A percentile compares a stretch with the other conserved stretches of the same genome.
Conservation (phyloP, 768 basidiomycete genomes). For the Amylocystis lapponica region DNA sequence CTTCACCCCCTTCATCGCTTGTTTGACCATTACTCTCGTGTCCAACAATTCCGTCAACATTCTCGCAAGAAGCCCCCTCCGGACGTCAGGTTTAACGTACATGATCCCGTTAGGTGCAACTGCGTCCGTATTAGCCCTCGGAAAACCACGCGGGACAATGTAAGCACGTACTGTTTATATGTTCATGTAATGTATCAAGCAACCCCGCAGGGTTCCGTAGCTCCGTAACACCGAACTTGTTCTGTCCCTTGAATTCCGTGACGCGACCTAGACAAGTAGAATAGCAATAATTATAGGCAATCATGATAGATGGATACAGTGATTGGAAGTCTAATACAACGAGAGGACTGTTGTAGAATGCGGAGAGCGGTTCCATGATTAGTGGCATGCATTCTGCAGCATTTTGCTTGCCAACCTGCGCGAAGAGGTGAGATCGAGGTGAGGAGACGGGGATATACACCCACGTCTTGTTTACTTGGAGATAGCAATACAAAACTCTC, state of each 20-base stretch:
- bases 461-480: conserved; percentile 79
- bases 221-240: conserved; percentile 84
- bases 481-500: conserved; percentile 90
- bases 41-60: conserved; percentile 93
- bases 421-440: conserved; percentile 3
- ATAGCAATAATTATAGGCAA: conserved; percentile 96
- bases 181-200: conserved; percentile 62
- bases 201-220: conserved; percentile 62
- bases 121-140: conserved; percentile 22
- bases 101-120: conserved; percentile 95
- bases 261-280: conserved; percentile 93
- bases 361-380: conserved; percentile 91
- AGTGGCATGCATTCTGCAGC: conserved; percentile 95
- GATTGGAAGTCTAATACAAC: conserved; percentile 95
- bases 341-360: conserved; percentile 89
- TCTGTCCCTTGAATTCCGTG: conserved; percentile 77
- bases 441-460: conserved; percentile 16
- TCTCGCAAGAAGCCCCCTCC: conserved; percentile 79
- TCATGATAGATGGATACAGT: conserved; percentile 96
- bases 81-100: conserved; percentile 81
- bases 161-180: conserved; percentile 63
- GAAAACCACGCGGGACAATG: background rate
- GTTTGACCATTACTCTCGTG: conserved; percentile 96
- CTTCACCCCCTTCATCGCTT: conserved; percentile 82
- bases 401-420: conserved; percentile 90